Evolutionary conservation across 202 grass and related monocot species (phyloP).

Genomic region (Schoenoplectus tabernaemontani): DNA sequence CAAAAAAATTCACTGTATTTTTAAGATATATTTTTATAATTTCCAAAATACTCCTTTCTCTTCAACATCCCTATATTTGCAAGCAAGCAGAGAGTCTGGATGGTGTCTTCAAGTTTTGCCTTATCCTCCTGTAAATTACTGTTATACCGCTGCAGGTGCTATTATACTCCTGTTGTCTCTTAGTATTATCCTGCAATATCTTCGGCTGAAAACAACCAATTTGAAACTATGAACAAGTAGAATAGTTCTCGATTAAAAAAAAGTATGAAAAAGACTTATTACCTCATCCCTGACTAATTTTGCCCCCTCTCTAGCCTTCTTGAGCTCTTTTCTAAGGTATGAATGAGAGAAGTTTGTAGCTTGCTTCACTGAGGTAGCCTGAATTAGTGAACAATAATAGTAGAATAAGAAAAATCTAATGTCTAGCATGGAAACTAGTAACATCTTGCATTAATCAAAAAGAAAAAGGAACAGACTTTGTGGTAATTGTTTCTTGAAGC

Average conservation of each 20-base stretch:
- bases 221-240: neutral
- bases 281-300: constrained; percentile 70
- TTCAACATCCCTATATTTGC: no score
- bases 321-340: constrained; percentile 40
- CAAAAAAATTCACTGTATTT: no score
- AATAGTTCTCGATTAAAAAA: neutral
- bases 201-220: constrained; percentile 41
- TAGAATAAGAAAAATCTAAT: neutral
- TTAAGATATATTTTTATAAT: no score
- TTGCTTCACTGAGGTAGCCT: constrained; percentile 41
- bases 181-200: constrained; percentile 74
- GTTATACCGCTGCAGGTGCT: constrained; percentile 85
- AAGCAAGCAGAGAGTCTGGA: no score
- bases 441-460: no score
- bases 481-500: no score
- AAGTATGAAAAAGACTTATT: neutral
- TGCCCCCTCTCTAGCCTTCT: constrained; percentile 48
- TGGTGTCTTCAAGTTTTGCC: constrained; percentile 46
- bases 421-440: no score
- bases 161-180: constrained; percentile 73
- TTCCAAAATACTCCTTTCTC: no score
- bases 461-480: no score
- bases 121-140: constrained; percentile 81
- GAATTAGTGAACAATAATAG: constrained; percentile 11
- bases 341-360: constrained; percentile 32